Base-by-base conservation (phyloP, 768 basidiomycete genomes). In the Cystofilobasidium bisporidii region DNA sequence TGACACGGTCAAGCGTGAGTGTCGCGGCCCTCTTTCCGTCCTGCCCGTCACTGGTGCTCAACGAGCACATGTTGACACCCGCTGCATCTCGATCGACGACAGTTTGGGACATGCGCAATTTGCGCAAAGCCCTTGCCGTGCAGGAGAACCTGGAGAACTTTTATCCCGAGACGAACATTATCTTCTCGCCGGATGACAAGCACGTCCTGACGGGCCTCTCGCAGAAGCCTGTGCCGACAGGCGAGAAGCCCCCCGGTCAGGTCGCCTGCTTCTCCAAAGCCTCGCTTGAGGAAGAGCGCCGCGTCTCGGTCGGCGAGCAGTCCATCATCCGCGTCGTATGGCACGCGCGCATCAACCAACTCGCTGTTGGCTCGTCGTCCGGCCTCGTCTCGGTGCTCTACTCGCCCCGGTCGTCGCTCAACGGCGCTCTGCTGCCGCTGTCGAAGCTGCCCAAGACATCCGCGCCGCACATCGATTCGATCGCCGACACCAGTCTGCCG, bases 281-380 rank as follows among this genome's bases (percentile, higher is more conserved):
- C 65, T 82, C 81, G 45, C 78, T 96, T 53, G 85, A 86, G 69
- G 82, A 86, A 58, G 70, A 75, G 61, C 40, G 74, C 3, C 66
- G 74, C 4, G 70, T 76, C 9, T 63, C 67, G 8, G 73, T 80
- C 47, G 78, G 76, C 8, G 73, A 75, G 48, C 76, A 78, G 22
- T 72, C 71, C 41, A 91, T 96, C 14, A 89, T 99, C 65, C 88
- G 86, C 74, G 89, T 97, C 2, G 78, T 83, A 32, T 99, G 96
- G 96, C 96, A 97, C 79, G 84, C 89, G 9, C 90, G 89, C 78
- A 98, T 99, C 81, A 99, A 99, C 80, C 91, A 96, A 83, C 90
- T 99, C 73, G 80, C 97, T 67, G 82, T 88, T 45, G 89, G 91
- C 3, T 81, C 92, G 56, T 87, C 96, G 20, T 89, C 85, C 70